A percentile compares a stretch with the other conserved stretches of the same genome.
Conservation (phyloP, 2,329 filamentous ascomycete species). For the Aspergillus felis region DNA sequence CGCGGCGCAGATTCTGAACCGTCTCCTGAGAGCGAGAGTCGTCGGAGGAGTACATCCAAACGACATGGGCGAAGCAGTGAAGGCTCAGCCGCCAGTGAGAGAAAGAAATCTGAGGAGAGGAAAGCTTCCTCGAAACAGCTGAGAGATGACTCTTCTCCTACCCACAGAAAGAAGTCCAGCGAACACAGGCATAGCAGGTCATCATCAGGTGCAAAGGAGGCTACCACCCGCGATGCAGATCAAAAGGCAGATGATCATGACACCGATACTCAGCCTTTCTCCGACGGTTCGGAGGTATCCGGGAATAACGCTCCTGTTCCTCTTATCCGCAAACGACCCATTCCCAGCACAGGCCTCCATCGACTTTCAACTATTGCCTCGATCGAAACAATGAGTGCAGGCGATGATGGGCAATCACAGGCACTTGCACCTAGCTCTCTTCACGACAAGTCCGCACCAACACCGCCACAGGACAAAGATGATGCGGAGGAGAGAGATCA, state of each 20-base stretch:
- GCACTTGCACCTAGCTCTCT: slow-evolving; percentile 13
- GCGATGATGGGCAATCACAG: slow-evolving; percentile 16
- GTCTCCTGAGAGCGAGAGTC: slow-evolving; percentile 24
- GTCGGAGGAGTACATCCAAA: slow-evolving; percentile 21
- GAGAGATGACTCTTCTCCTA: slow-evolving; percentile 5
- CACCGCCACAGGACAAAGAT: slow-evolving; percentile 13
- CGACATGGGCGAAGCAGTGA: slow-evolving; percentile 19
- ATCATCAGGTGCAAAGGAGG: slow-evolving; percentile 11
- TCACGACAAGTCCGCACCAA: slow-evolving; percentile 21
- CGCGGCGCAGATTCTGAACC: slow-evolving; percentile 16
- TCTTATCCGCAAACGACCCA: slow-evolving; percentile 41
- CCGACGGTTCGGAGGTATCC: slow-evolving; percentile 37
- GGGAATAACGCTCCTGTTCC: slow-evolving; percentile 37
- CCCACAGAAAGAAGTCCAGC: slow-evolving; percentile 10
- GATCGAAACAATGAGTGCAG: slow-evolving; percentile 48
- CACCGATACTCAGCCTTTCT: slow-evolving; percentile 25
- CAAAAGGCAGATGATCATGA: slow-evolving; percentile 26
- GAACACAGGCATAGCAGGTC: slow-evolving; percentile 12
- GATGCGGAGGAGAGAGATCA: slow-evolving; percentile 45
- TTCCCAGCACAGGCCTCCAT: slow-evolving; percentile 52
- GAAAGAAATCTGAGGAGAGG: slow-evolving; percentile 13
- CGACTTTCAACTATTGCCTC: slow-evolving; percentile 58
- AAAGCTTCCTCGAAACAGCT: slow-evolving; percentile 5
- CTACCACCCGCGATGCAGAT: slow-evolving; percentile 13
- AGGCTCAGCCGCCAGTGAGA: slow-evolving; percentile 10